A percentile compares a stretch with the other conserved stretches of the same genome.
phyloP scores from a whole-genome alignment of 2,329 filamentous ascomycete species.

The Aspergillus sp. region DNA sequence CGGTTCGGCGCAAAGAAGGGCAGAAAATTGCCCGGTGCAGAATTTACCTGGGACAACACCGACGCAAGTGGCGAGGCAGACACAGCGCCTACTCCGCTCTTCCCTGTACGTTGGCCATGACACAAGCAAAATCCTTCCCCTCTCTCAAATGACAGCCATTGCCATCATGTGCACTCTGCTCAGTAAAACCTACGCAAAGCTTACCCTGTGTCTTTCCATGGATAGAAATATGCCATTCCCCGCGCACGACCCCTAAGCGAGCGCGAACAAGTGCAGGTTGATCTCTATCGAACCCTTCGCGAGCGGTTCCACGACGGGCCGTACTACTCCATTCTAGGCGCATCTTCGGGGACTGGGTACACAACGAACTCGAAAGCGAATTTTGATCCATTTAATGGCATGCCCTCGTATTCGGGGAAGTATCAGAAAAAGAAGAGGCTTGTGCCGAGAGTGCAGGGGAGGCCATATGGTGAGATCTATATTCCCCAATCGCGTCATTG shows the following conservation, averaged over 20 bases:
- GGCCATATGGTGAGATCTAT: slow-evolving; percentile 54
- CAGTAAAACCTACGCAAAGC: neutral
- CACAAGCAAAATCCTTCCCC: neutral
- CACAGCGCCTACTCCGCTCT: slow-evolving; percentile 48
- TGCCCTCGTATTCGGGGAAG: slow-evolving; percentile 60
- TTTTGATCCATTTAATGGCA: slow-evolving; percentile 63
- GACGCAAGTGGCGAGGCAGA: slow-evolving; percentile 42
- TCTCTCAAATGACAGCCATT: neutral
- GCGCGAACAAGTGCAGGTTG: slow-evolving; percentile 50
- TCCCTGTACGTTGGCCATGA: slow-evolving; percentile 40
- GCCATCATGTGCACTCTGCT: neutral
- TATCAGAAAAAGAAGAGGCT: slow-evolving; percentile 58
- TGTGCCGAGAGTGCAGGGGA: slow-evolving; percentile 54
- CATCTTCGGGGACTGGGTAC: slow-evolving; percentile 43
- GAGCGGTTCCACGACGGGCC: slow-evolving; percentile 60
- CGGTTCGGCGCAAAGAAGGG: slow-evolving; percentile 41
- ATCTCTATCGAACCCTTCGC: slow-evolving; percentile 53
- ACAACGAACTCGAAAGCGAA: slow-evolving; percentile 43
- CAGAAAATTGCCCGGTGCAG: slow-evolving; percentile 40
- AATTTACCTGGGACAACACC: slow-evolving; percentile 41
- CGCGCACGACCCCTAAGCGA: slow-evolving; percentile 31
- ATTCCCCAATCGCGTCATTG: neutral
- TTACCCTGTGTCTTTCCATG: neutral
- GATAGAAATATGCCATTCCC: slow-evolving; percentile 40
- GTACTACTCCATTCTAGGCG: slow-evolving; percentile 56